Base-by-base conservation (phyloP, 441 rosid species). In the Isatis lusitanica region DNA sequence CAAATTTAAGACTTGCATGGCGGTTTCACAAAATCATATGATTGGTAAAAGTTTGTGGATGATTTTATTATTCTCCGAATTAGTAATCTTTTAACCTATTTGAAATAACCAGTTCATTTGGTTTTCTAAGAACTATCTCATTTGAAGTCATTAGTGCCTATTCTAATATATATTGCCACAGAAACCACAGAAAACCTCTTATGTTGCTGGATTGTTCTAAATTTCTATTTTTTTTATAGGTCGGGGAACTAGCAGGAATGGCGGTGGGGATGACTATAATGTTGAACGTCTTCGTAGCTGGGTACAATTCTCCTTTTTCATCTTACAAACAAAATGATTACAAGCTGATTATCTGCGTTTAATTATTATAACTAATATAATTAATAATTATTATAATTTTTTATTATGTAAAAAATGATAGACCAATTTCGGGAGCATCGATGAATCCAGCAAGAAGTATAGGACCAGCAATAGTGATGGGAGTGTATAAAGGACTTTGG, bases 361-460 rank as follows among this genome's bases (percentile, higher is more conserved):
- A 13, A 26, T 70, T 15, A 13, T 47, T 18, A 1, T 1, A n/a
- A 31, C 26, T 51, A 5, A 26, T 26, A 26, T 1, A 21, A 31
- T 52, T 51, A 5, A 26, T 26, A 26, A 26, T 10, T 21, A n/a
- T n/a, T n/a, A n/a, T n/a, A n/a, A n/a, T n/a, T n/a, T n/a, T n/a
- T n/a, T n/a, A n/a, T n/a, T n/a, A 40, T 61, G 44, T 8, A 5
- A 50, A 63, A 63, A 75, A 65, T 65, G 17, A 11, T 84, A 90
- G 97, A 67, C 97, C 84, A 0, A 56, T 91, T 5, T 91, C 97
- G 6, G 94, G 97, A 73, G 97, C 89, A 11, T 92, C 96, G 0
- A 90, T 90, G 97, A 92, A 92, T 74, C 97, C 97, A 0, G 93
- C 85, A 1, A 88, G 97, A 80, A 92, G 93, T 71, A 17, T 88